Evolutionary conservation across 1,284 basidiomycete genomes (phyloP), one percentile per base, ranked within the genome.

Genomic region (Athelia sp.): DNA sequence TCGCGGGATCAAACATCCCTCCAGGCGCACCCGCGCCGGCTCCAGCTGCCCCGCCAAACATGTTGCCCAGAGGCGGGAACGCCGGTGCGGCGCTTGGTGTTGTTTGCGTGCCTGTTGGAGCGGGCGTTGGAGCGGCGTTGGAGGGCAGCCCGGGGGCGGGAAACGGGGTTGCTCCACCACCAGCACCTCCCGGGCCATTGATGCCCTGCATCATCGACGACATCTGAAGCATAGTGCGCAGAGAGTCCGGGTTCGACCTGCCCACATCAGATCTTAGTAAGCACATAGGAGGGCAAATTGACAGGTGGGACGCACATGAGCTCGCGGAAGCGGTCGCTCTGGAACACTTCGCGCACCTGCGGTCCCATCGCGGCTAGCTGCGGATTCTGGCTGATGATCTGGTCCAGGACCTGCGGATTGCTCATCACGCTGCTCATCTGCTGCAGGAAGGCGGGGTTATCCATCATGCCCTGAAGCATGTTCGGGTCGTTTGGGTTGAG

Each of bases 401-500:
- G 91, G 53, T 97, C 94, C 46, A 97, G 70, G 47, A 97, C 72
- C 18, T 80, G 82, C 0, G 92, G 92, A 56, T 91, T 84, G 4
- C 81, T 79, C 77, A 94, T 84, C 67, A 90, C 76, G 2, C 68
- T 60, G 14, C 81, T 79, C 81, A 91, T 88, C 64, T 89, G 86
- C 54, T 86, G 77, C 40, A 91, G 63, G 55, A 92, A 89, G 54
- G 87, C 76, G 1, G 90, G 93, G 35, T 82, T 87, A 61, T 87
- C 82, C 75, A 95, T 79, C 83, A 96, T 86, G 40, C 74, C 74
- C 62, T 90, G 84, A 69, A 94, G 73, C 80, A 94, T 90, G 63
- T 96, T 95, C 1, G 92, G 93, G 62, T 94, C 93, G 58, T 87
- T 88, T 3, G 81, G 73, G 62, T 97, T 97, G 46, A 93, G 56